A percentile compares a stretch with the other conserved stretches of the same genome.
Evolutionary conservation across 2,329 filamentous ascomycete genomes (phyloP).

Genomic region (Bertia moriformis): DNA sequence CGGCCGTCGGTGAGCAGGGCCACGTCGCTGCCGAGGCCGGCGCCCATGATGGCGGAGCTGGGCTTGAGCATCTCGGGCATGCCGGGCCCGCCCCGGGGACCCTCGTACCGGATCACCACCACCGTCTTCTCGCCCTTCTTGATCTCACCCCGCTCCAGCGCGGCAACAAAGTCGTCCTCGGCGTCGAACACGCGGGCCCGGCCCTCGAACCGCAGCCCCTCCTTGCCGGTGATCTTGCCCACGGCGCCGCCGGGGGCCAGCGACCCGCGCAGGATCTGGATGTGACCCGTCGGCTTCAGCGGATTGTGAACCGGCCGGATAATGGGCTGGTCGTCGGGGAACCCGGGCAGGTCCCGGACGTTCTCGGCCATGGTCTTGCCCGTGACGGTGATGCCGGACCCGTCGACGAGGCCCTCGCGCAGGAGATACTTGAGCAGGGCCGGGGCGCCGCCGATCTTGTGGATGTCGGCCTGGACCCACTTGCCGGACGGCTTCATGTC

Average conservation of each 20-base stretch:
- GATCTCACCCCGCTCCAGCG: constrained; percentile 53
- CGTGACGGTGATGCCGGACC: constrained; percentile 44
- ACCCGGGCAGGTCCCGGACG: constrained; percentile 40
- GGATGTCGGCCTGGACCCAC: constrained; percentile 44
- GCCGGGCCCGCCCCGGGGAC: constrained; percentile 58
- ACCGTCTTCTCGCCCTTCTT: constrained; percentile 67
- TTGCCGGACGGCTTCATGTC: constrained; percentile 47
- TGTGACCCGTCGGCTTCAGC: constrained; percentile 58
- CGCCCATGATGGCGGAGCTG: constrained; percentile 59
- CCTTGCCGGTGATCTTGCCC: constrained; percentile 64
- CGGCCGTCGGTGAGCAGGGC: constrained; percentile 61
- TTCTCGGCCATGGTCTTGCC: constrained; percentile 44
- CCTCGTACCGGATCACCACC: constrained; percentile 62
- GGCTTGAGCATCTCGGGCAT: constrained; percentile 67
- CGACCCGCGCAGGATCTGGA: constrained; percentile 58
- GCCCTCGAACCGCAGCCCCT: constrained; percentile 52
- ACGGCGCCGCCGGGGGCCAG: constrained; percentile 58
- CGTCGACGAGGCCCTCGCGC: constrained; percentile 41
- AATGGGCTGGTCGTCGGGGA: constrained; percentile 56
- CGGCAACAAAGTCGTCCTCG: constrained; percentile 54
- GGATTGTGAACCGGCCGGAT: constrained; percentile 55
- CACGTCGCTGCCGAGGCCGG: constrained; percentile 53
- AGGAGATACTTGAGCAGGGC: constrained; percentile 40
- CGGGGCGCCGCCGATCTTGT: constrained; percentile 40
- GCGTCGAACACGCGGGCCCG: constrained; percentile 58